Evolutionary conservation across 208 protist species (phyloP).

Genomic region (Vickermania ingenoplastis): DNA sequence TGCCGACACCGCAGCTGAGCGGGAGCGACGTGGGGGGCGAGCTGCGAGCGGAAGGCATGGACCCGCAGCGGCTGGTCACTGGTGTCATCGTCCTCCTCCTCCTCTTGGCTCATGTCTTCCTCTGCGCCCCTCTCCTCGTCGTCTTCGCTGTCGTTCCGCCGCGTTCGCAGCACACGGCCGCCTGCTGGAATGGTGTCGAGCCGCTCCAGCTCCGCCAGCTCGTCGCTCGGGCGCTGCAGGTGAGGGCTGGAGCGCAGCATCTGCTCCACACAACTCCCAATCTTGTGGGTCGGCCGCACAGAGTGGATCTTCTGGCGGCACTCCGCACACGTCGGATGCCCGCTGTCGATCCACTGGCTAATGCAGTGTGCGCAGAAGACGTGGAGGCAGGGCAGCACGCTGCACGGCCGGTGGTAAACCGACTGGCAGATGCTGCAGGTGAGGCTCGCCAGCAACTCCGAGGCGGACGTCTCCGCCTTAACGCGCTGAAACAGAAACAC

Average conservation of each 20-base stretch:
- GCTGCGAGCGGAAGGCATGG: not conserved
- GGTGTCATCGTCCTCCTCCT: not conserved
- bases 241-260: slow-evolving; percentile 34
- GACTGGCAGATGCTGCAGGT: slow-evolving; percentile 63
- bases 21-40: slow-evolving; percentile 5
- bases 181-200: slow-evolving; percentile 44
- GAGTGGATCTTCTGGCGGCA: slow-evolving; percentile 45
- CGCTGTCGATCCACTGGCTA: slow-evolving; percentile 39
- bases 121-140: slow-evolving; percentile 9
- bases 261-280: slow-evolving; percentile 65
- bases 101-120: slow-evolving; percentile 9
- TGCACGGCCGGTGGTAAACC: slow-evolving; percentile 69
- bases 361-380: slow-evolving; percentile 82
- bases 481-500: slow-evolving; percentile 62
- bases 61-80: not conserved
- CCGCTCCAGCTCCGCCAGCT: slow-evolving; percentile 29
- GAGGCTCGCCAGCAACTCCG: slow-evolving; percentile 45
- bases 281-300: slow-evolving; percentile 68
- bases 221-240: slow-evolving; percentile 23
- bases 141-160: slow-evolving; percentile 9
- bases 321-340: slow-evolving; percentile 43
- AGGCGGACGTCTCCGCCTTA: slow-evolving; percentile 19
- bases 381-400: slow-evolving; percentile 82
- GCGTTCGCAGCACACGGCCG: slow-evolving; percentile 23
- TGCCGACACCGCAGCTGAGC: slow-evolving; percentile 26